Evolutionary conservation across 176 grass and related monocot genomes (phyloP).

Genomic region (Phoenix roebelenii): DNA sequence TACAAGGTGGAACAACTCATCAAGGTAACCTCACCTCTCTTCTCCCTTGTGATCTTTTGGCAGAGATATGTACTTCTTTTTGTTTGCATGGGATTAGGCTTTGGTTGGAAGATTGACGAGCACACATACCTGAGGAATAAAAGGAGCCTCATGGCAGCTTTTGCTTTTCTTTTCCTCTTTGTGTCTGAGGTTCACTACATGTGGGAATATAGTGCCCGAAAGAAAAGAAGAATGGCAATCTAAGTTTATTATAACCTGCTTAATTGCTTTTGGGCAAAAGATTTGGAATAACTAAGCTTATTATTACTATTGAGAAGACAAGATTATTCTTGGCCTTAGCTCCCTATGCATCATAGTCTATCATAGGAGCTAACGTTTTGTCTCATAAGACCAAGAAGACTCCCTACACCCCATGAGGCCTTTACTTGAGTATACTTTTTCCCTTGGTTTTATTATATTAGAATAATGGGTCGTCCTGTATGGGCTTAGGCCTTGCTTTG

Average conservation of each 20-base stretch:
- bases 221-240: conserved; percentile 1
- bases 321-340: neutral
- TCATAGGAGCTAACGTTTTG: conserved; percentile 43
- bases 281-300: neutral
- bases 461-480: conserved; percentile 17
- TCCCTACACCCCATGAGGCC: conserved; percentile 23
- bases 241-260: neutral
- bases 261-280: neutral
- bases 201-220: conserved; percentile 10
- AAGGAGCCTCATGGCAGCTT: conserved; percentile 25
- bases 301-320: neutral
- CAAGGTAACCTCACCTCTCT: conserved; percentile 42
- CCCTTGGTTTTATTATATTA: conserved; percentile 40
- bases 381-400: conserved; percentile 78
- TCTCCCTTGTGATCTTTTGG: conserved; percentile 12
- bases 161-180: conserved; percentile 32
- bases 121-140: conserved; percentile 23
- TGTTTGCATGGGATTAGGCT: conserved; percentile 27
- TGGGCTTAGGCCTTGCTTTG: conserved; percentile 50
- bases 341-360: conserved; percentile 1
- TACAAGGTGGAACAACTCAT: conserved; percentile 86
- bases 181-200: neutral
- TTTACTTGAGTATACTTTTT: conserved; percentile 44
- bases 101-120: conserved; percentile 21
- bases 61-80: conserved; percentile 16